Evolutionary conservation across 208 protist genomes (phyloP), one percentile per base, ranked within the genome.

Genomic region (Trypanosoma scelopori): DNA sequence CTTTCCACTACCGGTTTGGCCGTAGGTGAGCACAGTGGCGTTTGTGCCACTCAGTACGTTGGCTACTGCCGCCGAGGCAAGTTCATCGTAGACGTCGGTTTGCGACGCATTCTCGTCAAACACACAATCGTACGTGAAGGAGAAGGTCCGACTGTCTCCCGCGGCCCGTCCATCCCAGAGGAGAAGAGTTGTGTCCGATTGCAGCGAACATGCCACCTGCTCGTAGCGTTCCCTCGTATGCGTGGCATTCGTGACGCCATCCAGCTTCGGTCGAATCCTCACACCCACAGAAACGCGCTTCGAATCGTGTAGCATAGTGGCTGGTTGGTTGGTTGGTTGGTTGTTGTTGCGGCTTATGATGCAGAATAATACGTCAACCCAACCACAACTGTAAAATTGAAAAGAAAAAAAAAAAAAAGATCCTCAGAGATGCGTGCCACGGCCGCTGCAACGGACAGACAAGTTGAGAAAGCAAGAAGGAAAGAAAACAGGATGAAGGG

Each of bases 1-100:
- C 74, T 97, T 97, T 41, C 96, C 96, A 22, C 81, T 87, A 16
- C 95, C 91, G 0, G 92, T 98, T 76, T 98, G 92, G 5, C 94
- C 93, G 72, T 97, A 97, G 12, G 90, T 86, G 20, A 96, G 74
- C 1, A 97, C 67, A 1, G 80, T 87, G 16, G 77, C 84, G 62
- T 94, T 94, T 48, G 81, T 79, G 52, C 91, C 93, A 18, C 86
- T 75, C 5, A 97, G 74, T 7, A 89, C 85, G 45, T 85, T 84
- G 5, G 93, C 79, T 27, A 97, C 89, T 63, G 89, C 85, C 42
- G 84, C 76, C 49, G 89, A 71, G 0, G 90, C 91, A 23, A 89
- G 76, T 28, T 94, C 85, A 56, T 97, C 90, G 73, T 97, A 98
- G 32, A 98, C 77, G 61, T 97, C 89, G 12, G 89, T 71, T 70